Percentiles rank a stretch among this genome's conserved stretches.
Evolutionary conservation across 2,329 filamentous ascomycete genomes (phyloP).

Genomic region (Fusarium phyllophilum): DNA sequence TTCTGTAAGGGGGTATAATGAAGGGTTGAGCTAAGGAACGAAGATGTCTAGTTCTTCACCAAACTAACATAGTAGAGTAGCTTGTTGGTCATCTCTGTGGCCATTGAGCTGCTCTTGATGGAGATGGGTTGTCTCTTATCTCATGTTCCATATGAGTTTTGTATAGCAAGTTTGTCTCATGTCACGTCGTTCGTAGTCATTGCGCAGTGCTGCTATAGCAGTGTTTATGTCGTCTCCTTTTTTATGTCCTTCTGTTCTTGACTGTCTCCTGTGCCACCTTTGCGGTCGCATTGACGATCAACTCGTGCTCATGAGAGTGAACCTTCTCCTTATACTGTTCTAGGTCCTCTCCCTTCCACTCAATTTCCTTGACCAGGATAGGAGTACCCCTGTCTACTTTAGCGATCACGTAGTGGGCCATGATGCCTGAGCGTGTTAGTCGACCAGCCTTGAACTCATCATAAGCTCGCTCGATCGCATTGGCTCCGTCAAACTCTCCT

Average conservation of each 20-base stretch:
- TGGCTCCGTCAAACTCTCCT: constrained; percentile 79
- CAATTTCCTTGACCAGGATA: constrained; percentile 76
- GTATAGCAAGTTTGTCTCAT: neutral
- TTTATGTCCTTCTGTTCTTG: constrained; percentile 16
- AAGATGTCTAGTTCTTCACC: neutral
- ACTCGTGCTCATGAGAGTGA: constrained; percentile 78
- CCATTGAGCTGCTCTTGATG: neutral
- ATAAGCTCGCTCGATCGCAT: constrained; percentile 82
- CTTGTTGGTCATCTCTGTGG: neutral
- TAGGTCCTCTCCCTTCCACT: constrained; percentile 71
- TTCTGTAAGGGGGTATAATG: neutral
- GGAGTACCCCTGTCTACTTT: constrained; percentile 84
- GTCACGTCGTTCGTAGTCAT: neutral
- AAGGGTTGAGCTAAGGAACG: neutral
- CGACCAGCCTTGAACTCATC: constrained; percentile 73
- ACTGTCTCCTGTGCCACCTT: constrained; percentile 57
- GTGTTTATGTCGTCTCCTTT: neutral
- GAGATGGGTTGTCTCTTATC: neutral
- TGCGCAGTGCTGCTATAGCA: neutral
- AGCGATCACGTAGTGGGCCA: constrained; percentile 86
- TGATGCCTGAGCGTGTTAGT: constrained; percentile 82
- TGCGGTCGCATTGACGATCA: constrained; percentile 80
- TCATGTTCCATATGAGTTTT: neutral
- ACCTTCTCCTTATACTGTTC: constrained; percentile 76
- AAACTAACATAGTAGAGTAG: neutral